Evolutionary conservation across 1,284 basidiomycete genomes (phyloP).

Genomic region (Abortiporus biennis): DNA sequence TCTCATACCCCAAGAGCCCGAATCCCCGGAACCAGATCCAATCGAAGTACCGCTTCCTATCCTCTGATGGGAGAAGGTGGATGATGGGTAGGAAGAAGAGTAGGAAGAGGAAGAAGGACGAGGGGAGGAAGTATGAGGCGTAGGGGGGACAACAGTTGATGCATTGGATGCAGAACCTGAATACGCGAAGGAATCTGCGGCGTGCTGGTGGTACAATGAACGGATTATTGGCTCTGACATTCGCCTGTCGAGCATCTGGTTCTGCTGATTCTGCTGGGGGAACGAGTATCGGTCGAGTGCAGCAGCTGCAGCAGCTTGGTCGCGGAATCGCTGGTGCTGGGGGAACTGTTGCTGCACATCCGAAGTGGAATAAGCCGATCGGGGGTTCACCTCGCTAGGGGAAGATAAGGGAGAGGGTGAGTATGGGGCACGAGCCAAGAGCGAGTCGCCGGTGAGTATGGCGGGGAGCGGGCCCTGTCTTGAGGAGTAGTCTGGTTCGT

Average conservation of each 20-base stretch:
- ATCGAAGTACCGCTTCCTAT: not conserved
- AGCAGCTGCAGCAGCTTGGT: no score
- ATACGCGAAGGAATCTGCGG: not conserved
- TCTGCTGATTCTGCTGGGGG: no score
- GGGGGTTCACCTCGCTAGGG: not conserved
- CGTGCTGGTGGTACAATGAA: conserved; percentile 1
- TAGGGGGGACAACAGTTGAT: not conserved
- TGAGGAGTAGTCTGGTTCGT: no score
- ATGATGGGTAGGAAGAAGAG: not conserved
- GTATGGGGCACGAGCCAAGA: not conserved
- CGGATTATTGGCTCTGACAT: conserved; percentile 7
- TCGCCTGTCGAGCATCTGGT: conserved; percentile 3
- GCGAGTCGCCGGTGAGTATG: not conserved
- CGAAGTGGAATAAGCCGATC: not conserved
- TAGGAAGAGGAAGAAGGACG: not conserved
- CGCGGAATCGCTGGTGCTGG: not conserved
- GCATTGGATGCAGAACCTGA: conserved; percentile 1
- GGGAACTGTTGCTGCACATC: no score
- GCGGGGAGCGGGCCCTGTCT: no score
- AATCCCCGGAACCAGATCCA: not conserved
- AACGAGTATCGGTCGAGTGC: not conserved
- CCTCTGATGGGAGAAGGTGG: not conserved
- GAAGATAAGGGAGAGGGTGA: conserved; percentile 2
- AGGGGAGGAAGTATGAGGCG: conserved; percentile 1
- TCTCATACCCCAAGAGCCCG: not conserved